These are phyloP conservation scores for Mycena belliarum DNA, from an alignment of 768 basidiomycete species.

Conservation along the genomic window DNA sequence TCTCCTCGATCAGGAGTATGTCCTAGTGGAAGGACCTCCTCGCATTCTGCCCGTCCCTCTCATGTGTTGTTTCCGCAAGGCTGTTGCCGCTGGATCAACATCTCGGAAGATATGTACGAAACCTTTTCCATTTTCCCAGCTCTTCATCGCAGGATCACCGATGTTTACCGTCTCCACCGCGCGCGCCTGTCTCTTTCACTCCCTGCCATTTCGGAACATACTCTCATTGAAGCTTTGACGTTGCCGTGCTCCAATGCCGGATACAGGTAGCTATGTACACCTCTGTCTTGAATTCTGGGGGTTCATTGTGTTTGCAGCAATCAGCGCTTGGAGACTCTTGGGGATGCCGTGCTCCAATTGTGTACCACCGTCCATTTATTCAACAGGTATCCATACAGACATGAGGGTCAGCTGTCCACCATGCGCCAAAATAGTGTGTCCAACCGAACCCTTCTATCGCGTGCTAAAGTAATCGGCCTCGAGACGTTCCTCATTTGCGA, in stretches of 20 bases:
- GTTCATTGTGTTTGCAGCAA: slow-evolving; percentile 38
- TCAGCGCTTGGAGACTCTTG: slow-evolving; percentile 84
- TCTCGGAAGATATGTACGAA: slow-evolving; percentile 51
- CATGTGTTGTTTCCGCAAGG: slow-evolving; percentile 38
- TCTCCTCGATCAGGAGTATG: slow-evolving; percentile 39
- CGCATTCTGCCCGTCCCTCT: slow-evolving; percentile 18
- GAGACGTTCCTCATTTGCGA: slow-evolving; percentile 68
- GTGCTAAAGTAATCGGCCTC: slow-evolving; percentile 64
- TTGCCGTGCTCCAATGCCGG: slow-evolving; percentile 62
- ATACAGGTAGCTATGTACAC: slow-evolving; percentile 44
- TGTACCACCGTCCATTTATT: slow-evolving; percentile 75
- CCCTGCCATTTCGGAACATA: slow-evolving; percentile 56
- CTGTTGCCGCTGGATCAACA: slow-evolving; percentile 54
- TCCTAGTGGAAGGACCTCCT: slow-evolving; percentile 12
- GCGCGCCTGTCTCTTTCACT: slow-evolving; percentile 58
- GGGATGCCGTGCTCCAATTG: slow-evolving; percentile 81
- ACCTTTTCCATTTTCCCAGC: slow-evolving; percentile 64
- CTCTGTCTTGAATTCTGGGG: background rate
- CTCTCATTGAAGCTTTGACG: slow-evolving; percentile 74
- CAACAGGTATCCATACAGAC: slow-evolving; percentile 72
- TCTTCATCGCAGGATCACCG: slow-evolving; percentile 66
- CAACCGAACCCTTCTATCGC: slow-evolving; percentile 68
- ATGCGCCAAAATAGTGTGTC: slow-evolving; percentile 67
- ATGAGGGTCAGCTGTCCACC: slow-evolving; percentile 79
- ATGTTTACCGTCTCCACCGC: slow-evolving; percentile 58